These are phyloP conservation scores for Guillardia theta DNA, from an alignment of 78 protist genomes.

Conservation along the genomic window DNA sequence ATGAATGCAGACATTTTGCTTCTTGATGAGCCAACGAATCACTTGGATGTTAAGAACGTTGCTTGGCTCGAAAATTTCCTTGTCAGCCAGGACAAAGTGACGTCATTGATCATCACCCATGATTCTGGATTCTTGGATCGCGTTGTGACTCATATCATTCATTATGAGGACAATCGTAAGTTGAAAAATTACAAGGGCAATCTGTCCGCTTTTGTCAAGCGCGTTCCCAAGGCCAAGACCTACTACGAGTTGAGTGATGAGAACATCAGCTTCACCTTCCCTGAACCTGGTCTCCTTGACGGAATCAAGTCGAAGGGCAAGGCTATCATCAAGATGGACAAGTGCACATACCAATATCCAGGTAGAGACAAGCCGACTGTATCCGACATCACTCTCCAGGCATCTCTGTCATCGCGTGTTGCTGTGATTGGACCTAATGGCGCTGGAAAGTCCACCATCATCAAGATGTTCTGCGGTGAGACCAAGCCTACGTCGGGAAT, in stretches of 20 bases:
- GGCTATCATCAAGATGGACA: constrained; percentile 81
- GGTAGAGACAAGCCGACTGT: constrained; percentile 53
- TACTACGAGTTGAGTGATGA: constrained; percentile 66
- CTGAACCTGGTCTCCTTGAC: constrained; percentile 69
- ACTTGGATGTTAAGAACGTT: constrained; percentile 68
- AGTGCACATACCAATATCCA: constrained; percentile 80
- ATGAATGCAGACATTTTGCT: constrained; percentile 66
- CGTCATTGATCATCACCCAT: constrained; percentile 64
- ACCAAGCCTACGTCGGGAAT: background rate
- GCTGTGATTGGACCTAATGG: constrained; percentile 96
- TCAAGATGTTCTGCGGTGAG: constrained; percentile 75
- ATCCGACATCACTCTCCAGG: constrained; percentile 56
- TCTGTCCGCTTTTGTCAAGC: constrained; percentile 52
- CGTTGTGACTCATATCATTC: constrained; percentile 67
- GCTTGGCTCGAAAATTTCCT: background rate
- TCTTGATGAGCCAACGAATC: constrained; percentile 94
- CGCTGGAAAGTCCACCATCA: constrained; percentile 77
- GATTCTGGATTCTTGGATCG: constrained; percentile 71
- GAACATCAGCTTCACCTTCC: constrained; percentile 63
- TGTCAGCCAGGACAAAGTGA: background rate
- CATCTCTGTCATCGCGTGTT: constrained; percentile 71
- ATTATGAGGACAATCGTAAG: constrained; percentile 50
- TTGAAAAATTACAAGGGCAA: constrained; percentile 64
- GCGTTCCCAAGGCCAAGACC: constrained; percentile 59
- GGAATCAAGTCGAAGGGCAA: constrained; percentile 72